A percentile compares a stretch with the other conserved stretches of the same genome.
Conservation (phyloP, 2,329 filamentous ascomycete species). For the Nothophaeocryptopus gaeumannii region DNA sequence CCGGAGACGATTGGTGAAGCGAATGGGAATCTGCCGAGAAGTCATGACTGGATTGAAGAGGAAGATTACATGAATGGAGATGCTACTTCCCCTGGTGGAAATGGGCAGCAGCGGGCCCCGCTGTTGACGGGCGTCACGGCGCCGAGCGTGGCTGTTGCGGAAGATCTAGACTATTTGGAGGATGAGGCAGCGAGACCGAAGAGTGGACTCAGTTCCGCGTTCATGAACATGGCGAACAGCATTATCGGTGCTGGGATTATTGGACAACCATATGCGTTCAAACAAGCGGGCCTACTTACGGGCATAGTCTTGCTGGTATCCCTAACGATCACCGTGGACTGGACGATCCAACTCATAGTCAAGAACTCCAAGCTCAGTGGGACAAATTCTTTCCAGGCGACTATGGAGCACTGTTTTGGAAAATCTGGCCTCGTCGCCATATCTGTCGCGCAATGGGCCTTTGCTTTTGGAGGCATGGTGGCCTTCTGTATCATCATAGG, state of each 20-base stretch:
- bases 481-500: conserved; percentile 97
- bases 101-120: conserved; percentile 56
- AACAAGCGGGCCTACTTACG: conserved; percentile 80
- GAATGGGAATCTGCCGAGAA: conserved; percentile 21
- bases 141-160: conserved; percentile 71
- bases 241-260: conserved; percentile 80
- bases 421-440: conserved; percentile 85
- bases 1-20: conserved; percentile 24
- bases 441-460: conserved; percentile 89
- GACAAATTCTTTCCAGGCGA: conserved; percentile 90
- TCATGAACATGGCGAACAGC: conserved; percentile 99
- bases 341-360: conserved; percentile 96
- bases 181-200: conserved; percentile 69
- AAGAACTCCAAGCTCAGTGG: conserved; percentile 96
- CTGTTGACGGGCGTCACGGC: conserved; percentile 81
- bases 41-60: conserved; percentile 52
- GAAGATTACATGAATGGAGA: conserved; percentile 58
- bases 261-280: conserved; percentile 90
- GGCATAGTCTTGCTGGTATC: conserved; percentile 74
- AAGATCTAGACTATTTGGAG: conserved; percentile 50
- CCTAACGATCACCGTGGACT: conserved; percentile 85
- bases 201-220: conserved; percentile 80
- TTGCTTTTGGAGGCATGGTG: conserved; percentile 98
- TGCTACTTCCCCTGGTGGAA: conserved; percentile 29
- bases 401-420: conserved; percentile 93